Conservation (phyloP, 257 asterid genomes). For the Gynochthodes officinalis region DNA sequence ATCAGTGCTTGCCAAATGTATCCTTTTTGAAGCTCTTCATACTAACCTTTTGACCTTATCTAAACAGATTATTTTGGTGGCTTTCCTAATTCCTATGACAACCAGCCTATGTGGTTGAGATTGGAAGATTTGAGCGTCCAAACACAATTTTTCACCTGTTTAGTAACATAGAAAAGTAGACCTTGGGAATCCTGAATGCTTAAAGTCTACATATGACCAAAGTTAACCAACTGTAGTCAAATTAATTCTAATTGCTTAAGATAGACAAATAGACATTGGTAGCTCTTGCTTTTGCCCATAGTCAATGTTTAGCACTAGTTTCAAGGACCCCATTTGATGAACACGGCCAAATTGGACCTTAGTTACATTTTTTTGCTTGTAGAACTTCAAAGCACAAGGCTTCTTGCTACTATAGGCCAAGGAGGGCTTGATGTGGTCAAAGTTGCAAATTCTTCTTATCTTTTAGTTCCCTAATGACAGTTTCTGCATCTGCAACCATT, state of each 20-base stretch:
- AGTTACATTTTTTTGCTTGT: neutral
- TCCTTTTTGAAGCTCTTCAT: conserved; percentile 25
- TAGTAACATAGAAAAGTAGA: neutral
- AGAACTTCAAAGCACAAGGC: neutral
- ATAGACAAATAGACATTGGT: no score
- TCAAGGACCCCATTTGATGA: neutral
- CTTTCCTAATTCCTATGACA: neutral
- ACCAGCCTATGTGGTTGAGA: neutral
- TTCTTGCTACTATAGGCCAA: neutral
- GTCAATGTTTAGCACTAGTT: neutral
- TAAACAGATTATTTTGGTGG: neutral
- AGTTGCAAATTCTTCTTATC: neutral
- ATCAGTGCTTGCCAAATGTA: conserved; percentile 89
- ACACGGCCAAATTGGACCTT: neutral
- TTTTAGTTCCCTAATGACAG: neutral
- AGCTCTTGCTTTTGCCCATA: neutral
- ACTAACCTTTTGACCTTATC: neutral
- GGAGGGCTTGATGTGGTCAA: neutral
- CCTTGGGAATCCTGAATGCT: neutral
- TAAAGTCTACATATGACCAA: neutral
- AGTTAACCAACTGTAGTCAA: neutral
- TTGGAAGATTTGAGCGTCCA: neutral
- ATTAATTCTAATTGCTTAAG: no score
- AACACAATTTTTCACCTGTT: neutral
- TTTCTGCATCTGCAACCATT: neutral